These are phyloP conservation scores for Dactylonectria macrodidyma DNA, from an alignment of 2,329 filamentous ascomycete genomes.

Conservation along the genomic window DNA sequence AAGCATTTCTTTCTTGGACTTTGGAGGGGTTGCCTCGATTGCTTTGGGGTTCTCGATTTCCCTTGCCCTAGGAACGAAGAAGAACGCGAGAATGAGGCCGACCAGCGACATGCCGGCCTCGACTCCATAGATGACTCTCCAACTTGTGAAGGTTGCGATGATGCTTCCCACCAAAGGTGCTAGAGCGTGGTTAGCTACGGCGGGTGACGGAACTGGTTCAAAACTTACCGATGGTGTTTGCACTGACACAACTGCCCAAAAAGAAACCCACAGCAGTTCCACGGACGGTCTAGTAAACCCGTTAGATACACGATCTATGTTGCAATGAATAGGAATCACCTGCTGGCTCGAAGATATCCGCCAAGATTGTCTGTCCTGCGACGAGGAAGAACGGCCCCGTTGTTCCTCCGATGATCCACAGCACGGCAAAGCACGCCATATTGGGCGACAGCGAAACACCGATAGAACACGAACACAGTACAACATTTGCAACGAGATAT, in stretches of 20 bases:
- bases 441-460: conserved; percentile 42
- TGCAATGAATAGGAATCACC: not conserved
- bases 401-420: conserved; percentile 46
- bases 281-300: conserved; percentile 36
- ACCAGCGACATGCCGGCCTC: conserved; percentile 47
- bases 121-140: conserved; percentile 47
- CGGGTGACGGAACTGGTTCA: not conserved
- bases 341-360: conserved; percentile 47
- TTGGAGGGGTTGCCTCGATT: conserved; percentile 24
- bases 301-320: not conserved
- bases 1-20: conserved; percentile 34
- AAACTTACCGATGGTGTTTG: conserved; percentile 45
- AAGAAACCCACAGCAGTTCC: conserved; percentile 47
- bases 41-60: conserved; percentile 44
- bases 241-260: conserved; percentile 44
- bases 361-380: conserved; percentile 45
- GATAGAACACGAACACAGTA: conserved; percentile 43
- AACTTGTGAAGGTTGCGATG: conserved; percentile 47
- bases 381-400: conserved; percentile 47
- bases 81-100: conserved; percentile 41
- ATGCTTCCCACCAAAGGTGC: conserved; percentile 46
- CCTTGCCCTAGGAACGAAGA: conserved; percentile 44
- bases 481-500: conserved; percentile 44
- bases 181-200: conserved; percentile 12
- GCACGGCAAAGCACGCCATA: conserved; percentile 37